Conservation (phyloP, 805 yeast genomes). For the Wickerhamomyces chambardii region DNA sequence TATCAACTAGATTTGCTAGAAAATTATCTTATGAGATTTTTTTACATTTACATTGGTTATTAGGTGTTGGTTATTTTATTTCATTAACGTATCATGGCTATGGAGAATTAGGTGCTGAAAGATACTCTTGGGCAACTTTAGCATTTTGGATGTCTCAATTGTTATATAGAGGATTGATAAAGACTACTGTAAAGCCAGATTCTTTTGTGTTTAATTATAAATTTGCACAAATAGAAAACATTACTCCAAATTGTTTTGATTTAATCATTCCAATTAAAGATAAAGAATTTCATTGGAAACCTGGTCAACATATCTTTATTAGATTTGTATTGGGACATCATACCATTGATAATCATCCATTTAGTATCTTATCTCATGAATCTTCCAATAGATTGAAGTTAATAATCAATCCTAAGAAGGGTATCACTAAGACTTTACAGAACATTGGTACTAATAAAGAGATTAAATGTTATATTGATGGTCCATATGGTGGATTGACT, state of each 20-base stretch:
- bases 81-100: constrained; percentile 36
- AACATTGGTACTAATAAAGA: constrained; percentile 12
- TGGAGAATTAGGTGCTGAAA: constrained; percentile 23
- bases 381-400: constrained; percentile 26
- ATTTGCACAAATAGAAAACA: constrained; percentile 20
- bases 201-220: constrained; percentile 29
- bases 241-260: constrained; percentile 21
- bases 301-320: constrained; percentile 48
- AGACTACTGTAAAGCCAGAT: constrained; percentile 37
- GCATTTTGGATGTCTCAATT: constrained; percentile 43
- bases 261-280: constrained; percentile 19
- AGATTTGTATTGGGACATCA: constrained; percentile 32
- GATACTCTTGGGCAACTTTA: constrained; percentile 40
- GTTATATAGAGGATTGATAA: constrained; percentile 33
- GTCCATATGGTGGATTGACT: constrained; percentile 48
- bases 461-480: constrained; percentile 34
- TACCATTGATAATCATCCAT: constrained; percentile 47
- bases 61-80: constrained; percentile 38
- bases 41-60: constrained; percentile 43
- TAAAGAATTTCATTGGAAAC: constrained; percentile 32
- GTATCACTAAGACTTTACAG: constrained; percentile 30
- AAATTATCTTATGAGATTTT: constrained; percentile 35
- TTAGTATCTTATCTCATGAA: constrained; percentile 33
- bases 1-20: constrained; percentile 32
- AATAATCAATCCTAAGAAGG: constrained; percentile 34